Conservation (phyloP, 495 filamentous ascomycete species). For the Aspergillus homomorphus region DNA sequence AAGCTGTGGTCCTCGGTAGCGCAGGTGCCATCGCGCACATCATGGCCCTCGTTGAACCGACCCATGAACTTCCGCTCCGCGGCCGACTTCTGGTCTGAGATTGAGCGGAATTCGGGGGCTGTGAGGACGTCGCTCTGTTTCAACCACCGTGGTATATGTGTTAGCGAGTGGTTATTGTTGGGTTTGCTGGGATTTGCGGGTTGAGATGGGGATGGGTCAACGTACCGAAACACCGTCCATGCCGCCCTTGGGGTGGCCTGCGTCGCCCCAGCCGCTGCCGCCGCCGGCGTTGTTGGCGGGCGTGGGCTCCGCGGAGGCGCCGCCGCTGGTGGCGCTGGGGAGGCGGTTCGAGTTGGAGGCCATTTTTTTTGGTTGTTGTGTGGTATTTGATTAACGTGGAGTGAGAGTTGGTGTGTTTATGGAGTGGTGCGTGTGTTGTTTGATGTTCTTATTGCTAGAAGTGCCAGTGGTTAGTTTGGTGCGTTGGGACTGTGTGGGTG, state of each 20-base stretch:
- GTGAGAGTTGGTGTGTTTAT: neutral
- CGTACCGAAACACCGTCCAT: neutral
- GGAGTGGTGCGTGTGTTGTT: no score
- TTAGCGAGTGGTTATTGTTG: neutral
- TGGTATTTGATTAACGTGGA: neutral
- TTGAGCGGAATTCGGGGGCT: slow-evolving; percentile 28
- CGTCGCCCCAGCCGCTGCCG: slow-evolving; percentile 1
- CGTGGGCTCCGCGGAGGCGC: slow-evolving; percentile 28
- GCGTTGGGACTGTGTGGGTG: no score
- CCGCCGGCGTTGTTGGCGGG: slow-evolving; percentile 33
- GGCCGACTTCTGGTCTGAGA: slow-evolving; percentile 33
- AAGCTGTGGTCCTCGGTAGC: slow-evolving; percentile 39
- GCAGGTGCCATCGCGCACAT: slow-evolving; percentile 20
- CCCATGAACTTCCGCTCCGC: slow-evolving; percentile 25
- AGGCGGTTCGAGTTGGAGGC: slow-evolving; percentile 18
- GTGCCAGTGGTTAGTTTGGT: no score
- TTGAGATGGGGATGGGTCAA: neutral
- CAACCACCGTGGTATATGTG: neutral
- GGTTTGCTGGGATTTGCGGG: neutral
- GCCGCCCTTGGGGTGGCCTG: neutral
- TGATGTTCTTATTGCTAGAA: no score
- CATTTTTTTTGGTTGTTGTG: neutral
- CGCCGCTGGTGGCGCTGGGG: slow-evolving; percentile 24
- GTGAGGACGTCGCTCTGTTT: slow-evolving; percentile 27
- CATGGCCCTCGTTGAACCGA: slow-evolving; percentile 19